Evolutionary conservation across 1,284 basidiomycete species (phyloP).

Genomic region (Apiotrichum mycotoxinovorans): DNA sequence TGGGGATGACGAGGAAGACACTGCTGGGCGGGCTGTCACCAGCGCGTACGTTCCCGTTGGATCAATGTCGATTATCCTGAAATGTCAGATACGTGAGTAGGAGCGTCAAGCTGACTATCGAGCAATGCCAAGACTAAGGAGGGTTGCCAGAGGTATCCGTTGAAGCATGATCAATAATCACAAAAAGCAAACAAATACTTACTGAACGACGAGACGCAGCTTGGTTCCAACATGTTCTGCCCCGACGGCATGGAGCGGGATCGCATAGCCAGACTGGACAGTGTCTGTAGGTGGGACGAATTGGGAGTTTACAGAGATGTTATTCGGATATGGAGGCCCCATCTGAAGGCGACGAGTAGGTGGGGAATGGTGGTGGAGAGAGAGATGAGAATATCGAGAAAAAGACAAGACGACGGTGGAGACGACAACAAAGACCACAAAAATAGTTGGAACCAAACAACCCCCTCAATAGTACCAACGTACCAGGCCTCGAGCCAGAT

Average conservation of each 20-base stretch:
- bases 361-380: background rate
- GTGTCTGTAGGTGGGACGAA: background rate
- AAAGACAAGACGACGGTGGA: no score
- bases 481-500: no score
- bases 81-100: no score
- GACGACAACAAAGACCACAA: background rate
- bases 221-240: background rate
- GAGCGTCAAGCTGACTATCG: no score
- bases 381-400: no score
- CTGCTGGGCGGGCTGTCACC: background rate
- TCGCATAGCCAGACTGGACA: background rate
- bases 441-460: constrained; percentile 3
- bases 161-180: no score
- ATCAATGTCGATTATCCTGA: background rate
- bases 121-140: no score
- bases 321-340: background rate
- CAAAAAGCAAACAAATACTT: no score
- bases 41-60: background rate
- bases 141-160: no score
- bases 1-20: background rate
- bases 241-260: background rate
- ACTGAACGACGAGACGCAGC: constrained; percentile 2
- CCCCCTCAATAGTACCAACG: background rate
- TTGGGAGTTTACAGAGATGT: background rate
- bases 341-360: background rate